These are phyloP conservation scores for Phoma herbarum DNA, from an alignment of 2,329 filamentous ascomycete species.

Conservation along the genomic window DNA sequence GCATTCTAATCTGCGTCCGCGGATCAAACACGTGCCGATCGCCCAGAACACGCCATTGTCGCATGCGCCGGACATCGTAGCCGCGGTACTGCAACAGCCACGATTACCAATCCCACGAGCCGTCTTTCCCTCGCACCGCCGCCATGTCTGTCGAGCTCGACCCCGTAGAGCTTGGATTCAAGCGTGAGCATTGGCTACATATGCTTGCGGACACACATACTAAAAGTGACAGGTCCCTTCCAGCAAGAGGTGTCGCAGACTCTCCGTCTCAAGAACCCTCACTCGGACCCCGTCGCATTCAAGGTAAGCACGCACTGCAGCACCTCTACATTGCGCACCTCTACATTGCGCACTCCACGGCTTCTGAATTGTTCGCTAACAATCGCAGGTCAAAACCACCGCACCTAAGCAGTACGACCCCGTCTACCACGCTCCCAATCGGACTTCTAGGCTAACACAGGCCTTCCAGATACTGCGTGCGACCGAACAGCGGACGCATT, in stretches of 20 bases:
- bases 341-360: background rate
- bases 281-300: slow-evolving; percentile 68
- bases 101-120: slow-evolving; percentile 45
- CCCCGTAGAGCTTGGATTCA: slow-evolving; percentile 90
- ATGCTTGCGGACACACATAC: slow-evolving; percentile 18
- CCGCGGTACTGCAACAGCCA: slow-evolving; percentile 18
- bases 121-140: slow-evolving; percentile 32
- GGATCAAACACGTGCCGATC: slow-evolving; percentile 21
- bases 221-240: slow-evolving; percentile 63
- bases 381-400: slow-evolving; percentile 92
- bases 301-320: slow-evolving; percentile 61
- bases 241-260: slow-evolving; percentile 70
- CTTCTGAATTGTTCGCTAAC: slow-evolving; percentile 1
- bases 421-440: slow-evolving; percentile 26
- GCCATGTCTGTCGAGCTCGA: slow-evolving; percentile 95
- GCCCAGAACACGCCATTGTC: slow-evolving; percentile 3
- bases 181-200: slow-evolving; percentile 68
- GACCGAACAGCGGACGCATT: slow-evolving; percentile 95
- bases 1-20: slow-evolving; percentile 7
- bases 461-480: slow-evolving; percentile 84
- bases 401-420: slow-evolving; percentile 92
- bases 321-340: background rate
- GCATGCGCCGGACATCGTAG: slow-evolving; percentile 15
- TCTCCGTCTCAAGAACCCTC: slow-evolving; percentile 66
- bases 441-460: slow-evolving; percentile 26